Conservation (phyloP, 2,329 filamentous ascomycete genomes). For the Xylaria hypoxylon region DNA sequence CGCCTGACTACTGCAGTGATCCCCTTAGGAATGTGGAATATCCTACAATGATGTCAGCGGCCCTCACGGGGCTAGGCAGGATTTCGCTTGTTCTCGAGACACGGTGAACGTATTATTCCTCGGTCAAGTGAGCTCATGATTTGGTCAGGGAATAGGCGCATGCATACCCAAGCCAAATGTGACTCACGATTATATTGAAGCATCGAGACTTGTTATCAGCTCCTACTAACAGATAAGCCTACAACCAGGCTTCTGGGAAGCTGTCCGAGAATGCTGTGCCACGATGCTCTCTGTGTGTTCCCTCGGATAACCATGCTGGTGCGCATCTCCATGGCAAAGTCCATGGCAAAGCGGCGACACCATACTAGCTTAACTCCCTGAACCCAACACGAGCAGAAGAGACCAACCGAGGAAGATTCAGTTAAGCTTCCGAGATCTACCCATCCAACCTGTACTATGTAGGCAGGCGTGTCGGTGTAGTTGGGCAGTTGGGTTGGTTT, state of each 20-base stretch:
- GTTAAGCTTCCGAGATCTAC: conserved; percentile 41
- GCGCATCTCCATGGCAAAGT: conserved; percentile 41
- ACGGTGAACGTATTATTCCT: conserved; percentile 19
- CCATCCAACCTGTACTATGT: conserved; percentile 16
- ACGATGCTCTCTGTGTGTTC: conserved; percentile 38
- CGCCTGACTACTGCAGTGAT: conserved; percentile 18
- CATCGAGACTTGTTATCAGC: conserved; percentile 41
- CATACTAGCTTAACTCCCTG: conserved; percentile 6
- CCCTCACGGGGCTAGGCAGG: conserved; percentile 14
- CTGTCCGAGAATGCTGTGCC: conserved; percentile 48
- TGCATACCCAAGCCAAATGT: conserved; percentile 32
- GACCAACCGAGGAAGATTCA: conserved; percentile 23
- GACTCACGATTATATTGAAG: conserved; percentile 46
- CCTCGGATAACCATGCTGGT: conserved; percentile 42
- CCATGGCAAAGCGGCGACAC: conserved; percentile 36
- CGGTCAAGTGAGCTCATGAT: conserved; percentile 22
- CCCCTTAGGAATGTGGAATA: conserved; percentile 23
- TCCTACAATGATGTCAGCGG: conserved; percentile 33
- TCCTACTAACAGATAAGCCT: conserved; percentile 37
- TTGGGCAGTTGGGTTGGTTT: conserved; percentile 5
- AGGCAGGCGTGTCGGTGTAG: conserved; percentile 28
- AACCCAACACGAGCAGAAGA: conserved; percentile 11
- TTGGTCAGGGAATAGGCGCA: conserved; percentile 19
- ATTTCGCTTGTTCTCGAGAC: conserved; percentile 13
- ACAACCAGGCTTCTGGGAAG: conserved; percentile 44